These are phyloP conservation scores for Mrakia gelida DNA, from an alignment of 768 basidiomycete genomes.

Conservation along the genomic window DNA sequence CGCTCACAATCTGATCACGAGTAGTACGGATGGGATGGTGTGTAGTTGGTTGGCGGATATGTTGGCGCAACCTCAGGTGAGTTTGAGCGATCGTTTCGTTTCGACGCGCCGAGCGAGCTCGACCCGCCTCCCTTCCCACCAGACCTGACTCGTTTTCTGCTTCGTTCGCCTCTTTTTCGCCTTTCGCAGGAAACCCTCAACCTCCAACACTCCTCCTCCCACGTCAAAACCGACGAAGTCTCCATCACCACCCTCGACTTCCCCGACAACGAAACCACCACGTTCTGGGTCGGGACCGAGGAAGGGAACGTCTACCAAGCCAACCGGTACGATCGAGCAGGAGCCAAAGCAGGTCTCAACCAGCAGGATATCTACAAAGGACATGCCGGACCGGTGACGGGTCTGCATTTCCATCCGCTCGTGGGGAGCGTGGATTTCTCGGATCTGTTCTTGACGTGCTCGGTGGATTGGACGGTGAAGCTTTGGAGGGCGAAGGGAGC, in stretches of 20 bases:
- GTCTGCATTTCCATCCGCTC: constrained; percentile 88
- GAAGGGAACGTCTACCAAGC: constrained; percentile 97
- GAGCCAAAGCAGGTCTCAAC: constrained; percentile 91
- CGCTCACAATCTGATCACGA: constrained; percentile 93
- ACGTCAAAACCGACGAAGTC: constrained; percentile 95
- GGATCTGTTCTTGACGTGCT: constrained; percentile 86
- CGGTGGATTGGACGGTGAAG: constrained; percentile 98
- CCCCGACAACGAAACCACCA: constrained; percentile 91
- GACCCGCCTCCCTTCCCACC: background rate
- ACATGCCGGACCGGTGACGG: constrained; percentile 89
- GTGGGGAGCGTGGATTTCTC: constrained; percentile 89
- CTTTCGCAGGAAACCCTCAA: constrained; percentile 99
- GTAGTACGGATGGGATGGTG: constrained; percentile 93
- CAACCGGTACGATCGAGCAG: constrained; percentile 92
- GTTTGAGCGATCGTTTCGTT: background rate
- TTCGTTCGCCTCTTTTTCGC: background rate
- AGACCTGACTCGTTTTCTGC: background rate
- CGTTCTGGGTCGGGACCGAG: constrained; percentile 97
- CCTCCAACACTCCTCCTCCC: constrained; percentile 69
- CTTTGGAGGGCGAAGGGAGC: constrained; percentile 79
- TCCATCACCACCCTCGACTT: constrained; percentile 91
- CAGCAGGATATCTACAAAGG: constrained; percentile 88
- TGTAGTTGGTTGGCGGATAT: constrained; percentile 99
- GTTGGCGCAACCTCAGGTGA: constrained; percentile 93
- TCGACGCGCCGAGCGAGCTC: background rate